A percentile compares a stretch with the other conserved stretches of the same genome.
Evolutionary conservation across 2,329 filamentous ascomycete genomes (phyloP).

Genomic region (Trichoderma brevicompactum): DNA sequence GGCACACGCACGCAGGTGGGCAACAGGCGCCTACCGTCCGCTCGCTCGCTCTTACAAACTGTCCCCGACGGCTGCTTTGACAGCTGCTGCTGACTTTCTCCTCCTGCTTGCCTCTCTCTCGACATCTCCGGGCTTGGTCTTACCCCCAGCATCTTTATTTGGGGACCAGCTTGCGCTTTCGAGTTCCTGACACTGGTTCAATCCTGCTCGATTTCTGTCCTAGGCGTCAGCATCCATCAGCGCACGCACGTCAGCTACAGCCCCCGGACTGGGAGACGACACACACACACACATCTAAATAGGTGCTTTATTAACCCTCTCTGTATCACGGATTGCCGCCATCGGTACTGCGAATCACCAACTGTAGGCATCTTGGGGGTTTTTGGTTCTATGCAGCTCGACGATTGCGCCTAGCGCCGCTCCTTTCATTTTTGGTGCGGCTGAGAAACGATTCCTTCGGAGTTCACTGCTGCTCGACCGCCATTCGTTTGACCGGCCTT

Average conservation of each 20-base stretch:
- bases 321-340: constrained; percentile 22
- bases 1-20: constrained; percentile 8
- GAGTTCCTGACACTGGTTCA: constrained; percentile 11
- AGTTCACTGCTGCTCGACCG: constrained; percentile 8
- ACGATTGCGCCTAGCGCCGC: constrained; percentile 3
- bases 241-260: constrained; percentile 22
- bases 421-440: constrained; percentile 7
- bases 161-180: not conserved
- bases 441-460: not conserved
- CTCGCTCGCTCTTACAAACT: constrained; percentile 16
- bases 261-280: not conserved
- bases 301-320: constrained; percentile 11
- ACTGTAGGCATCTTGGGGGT: constrained; percentile 5
- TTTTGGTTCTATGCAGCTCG: constrained; percentile 6
- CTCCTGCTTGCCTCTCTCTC: not conserved
- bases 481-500: constrained; percentile 19
- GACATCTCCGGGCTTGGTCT: not conserved
- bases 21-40: constrained; percentile 26
- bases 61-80: not conserved
- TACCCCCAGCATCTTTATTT: not conserved
- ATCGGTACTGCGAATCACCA: constrained; percentile 3
- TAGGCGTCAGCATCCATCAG: constrained; percentile 23
- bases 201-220: not conserved
- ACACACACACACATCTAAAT: constrained; percentile 6
- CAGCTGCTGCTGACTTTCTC: constrained; percentile 4